These are phyloP conservation scores for Colletotrichum musae DNA, from an alignment of 2,329 filamentous ascomycete genomes.

Conservation along the genomic window DNA sequence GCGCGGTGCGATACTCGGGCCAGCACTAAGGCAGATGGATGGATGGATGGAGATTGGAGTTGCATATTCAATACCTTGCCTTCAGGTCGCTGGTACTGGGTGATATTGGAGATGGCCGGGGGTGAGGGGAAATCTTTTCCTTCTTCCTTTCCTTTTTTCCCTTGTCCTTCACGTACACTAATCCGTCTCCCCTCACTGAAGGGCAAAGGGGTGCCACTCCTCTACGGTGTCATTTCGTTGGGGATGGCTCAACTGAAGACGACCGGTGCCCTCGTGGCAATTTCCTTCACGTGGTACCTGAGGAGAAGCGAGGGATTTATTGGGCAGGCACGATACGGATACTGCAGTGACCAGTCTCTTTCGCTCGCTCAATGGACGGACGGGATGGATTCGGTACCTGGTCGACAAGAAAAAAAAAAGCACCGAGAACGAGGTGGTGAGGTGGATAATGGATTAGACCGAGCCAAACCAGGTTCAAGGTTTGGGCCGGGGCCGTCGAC, in stretches of 20 bases:
- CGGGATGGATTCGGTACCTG: neutral
- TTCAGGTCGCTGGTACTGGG: conserved; percentile 34
- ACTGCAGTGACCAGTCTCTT: too few relatives aligned
- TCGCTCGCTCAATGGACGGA: neutral
- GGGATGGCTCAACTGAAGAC: conserved; percentile 20
- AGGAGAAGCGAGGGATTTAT: neutral
- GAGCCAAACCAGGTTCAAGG: neutral
- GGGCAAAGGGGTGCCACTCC: neutral
- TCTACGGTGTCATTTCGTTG: conserved; percentile 13
- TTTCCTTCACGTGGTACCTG: too few relatives aligned
- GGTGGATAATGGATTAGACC: neutral
- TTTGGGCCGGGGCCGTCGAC: neutral
- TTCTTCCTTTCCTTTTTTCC: neutral
- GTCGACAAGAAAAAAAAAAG: neutral
- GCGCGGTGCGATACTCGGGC: conserved; percentile 13
- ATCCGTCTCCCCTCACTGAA: neutral
- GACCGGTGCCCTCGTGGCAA: conserved; percentile 1
- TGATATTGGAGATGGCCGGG: conserved; percentile 19
- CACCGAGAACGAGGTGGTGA: neutral
- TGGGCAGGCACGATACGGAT: too few relatives aligned
- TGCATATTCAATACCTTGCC: conserved; percentile 27
- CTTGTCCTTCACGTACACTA: neutral
- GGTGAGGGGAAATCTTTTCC: neutral
- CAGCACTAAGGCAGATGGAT: conserved; percentile 23
- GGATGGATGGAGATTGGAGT: conserved; percentile 30